Base-by-base conservation (phyloP, 768 basidiomycete species). In the Amanita subjunquillea region DNA sequence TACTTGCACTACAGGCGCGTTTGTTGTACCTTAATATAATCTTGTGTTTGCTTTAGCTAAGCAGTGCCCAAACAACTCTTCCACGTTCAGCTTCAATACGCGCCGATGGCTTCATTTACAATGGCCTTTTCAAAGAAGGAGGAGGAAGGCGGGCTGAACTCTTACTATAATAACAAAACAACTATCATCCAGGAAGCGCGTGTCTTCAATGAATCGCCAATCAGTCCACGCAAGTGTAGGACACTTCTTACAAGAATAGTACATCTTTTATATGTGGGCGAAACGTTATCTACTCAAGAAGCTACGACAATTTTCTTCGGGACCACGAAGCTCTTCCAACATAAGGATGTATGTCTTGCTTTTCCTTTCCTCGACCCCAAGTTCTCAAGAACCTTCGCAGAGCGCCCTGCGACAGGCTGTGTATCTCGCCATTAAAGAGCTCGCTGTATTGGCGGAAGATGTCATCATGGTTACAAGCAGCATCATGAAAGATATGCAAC, bases 401-500 rank as follows among this genome's bases (percentile, higher is more conserved):
- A 86, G 85, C 61, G 94, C 94, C 8, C 75, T 99, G 56, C 84
- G 96, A 54, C 96, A 99, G 69, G 94, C 93, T 73, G 94, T 99
- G 23, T 99, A 99, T 72, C 78, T 99, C 55, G 89, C 95, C 48
- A 97, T 99, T 73, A 99, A 98, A 73, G 96, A 99, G 68, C 78
- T 99, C 9, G 87, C 93, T 27, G 83, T 80, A 34, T 86, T 87
- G n/a, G 91, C 96, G 13, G 93, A 99, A 68, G 95, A 98, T 74
- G 92, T 98, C 27, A 96, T 99, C 60, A 99, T 99, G 92, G 94
- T 97, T 56, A 99, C 96, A 8, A 90, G 86, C 67, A 96, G 92
- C 62, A 97, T 99, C 67, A 96, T 96, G 94, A 98, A 98, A 74
- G 96, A 99, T 64, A 99, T 98, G 92, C 96, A 99, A 63, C 88